Conservation (phyloP, 129 eudicot genomes). For the Arctium lappa region DNA sequence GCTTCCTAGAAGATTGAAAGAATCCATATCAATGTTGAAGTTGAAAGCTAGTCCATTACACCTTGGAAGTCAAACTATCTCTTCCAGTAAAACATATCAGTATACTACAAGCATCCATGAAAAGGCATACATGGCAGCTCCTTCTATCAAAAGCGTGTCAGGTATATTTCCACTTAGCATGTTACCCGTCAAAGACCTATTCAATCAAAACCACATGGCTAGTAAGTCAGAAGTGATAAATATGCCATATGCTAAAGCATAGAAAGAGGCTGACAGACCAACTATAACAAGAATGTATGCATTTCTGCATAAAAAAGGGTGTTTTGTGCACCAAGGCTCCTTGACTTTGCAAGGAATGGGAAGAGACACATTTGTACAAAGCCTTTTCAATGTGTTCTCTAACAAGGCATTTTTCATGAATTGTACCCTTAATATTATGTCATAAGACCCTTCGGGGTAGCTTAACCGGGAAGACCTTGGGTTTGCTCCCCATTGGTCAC, state of each 20-base stretch:
- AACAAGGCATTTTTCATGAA: neutral
- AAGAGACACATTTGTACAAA: too few species aligned
- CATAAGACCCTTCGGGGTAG: neutral
- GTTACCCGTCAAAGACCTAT: constrained; percentile 59
- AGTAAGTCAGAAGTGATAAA: neutral
- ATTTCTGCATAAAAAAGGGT: neutral
- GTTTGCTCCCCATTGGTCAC: neutral
- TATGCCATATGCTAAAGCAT: neutral
- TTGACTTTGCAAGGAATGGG: too few species aligned
- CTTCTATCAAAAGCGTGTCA: constrained; percentile 46
- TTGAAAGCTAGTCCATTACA: neutral
- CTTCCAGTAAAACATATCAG: neutral
- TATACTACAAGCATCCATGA: neutral
- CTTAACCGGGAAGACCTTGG: neutral
- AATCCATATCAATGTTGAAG: neutral
- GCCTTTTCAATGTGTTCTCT: too few species aligned
- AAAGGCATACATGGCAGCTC: constrained; percentile 48
- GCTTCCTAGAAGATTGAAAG: neutral
- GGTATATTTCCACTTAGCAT: constrained; percentile 61
- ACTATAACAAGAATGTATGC: neutral
- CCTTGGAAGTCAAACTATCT: neutral
- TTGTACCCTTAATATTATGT: neutral
- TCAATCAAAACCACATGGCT: constrained; percentile 6
- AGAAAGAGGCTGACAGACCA: neutral
- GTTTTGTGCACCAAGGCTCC: neutral